These are phyloP conservation scores for Carex kokanica DNA, from an alignment of 176 grass and related monocot species.

Conservation along the genomic window DNA sequence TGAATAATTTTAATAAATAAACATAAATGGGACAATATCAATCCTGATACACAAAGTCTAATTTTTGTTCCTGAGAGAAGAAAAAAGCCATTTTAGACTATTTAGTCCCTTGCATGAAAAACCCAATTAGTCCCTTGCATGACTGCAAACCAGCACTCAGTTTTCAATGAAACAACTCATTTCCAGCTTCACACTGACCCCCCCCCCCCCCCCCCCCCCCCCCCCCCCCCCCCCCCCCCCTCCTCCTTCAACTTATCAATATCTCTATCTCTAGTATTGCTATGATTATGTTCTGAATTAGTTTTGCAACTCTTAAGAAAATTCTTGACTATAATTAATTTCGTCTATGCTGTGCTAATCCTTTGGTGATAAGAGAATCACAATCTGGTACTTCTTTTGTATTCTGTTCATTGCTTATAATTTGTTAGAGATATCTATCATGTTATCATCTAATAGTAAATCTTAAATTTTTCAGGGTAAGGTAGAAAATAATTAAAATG, in stretches of 20 bases:
- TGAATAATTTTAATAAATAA: background rate
- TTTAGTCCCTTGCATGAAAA: background rate
- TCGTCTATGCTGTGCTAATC: background rate
- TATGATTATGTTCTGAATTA: slow-evolving; percentile 2
- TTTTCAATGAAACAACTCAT: slow-evolving; percentile 26
- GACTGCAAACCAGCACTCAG: slow-evolving; percentile 13
- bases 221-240: background rate
- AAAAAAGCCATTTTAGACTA: background rate
- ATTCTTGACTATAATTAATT: no score
- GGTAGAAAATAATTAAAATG: background rate
- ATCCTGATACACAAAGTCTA: background rate
- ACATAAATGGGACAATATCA: background rate
- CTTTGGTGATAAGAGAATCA: slow-evolving; percentile 11
- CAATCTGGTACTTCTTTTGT: slow-evolving; percentile 10
- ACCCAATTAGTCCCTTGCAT: slow-evolving; percentile 22
- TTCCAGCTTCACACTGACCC: background rate
- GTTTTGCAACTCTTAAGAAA: background rate
- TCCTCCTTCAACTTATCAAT: background rate
- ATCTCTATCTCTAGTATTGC: background rate
- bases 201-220: background rate
- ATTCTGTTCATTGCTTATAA: background rate
- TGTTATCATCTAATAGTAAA: background rate
- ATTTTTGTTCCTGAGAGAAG: background rate
- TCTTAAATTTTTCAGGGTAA: background rate
- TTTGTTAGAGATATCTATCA: background rate